phyloP scores from a whole-genome alignment of 2,329 filamentous ascomycete species.

The Berkeleyomyces rouxiae region DNA sequence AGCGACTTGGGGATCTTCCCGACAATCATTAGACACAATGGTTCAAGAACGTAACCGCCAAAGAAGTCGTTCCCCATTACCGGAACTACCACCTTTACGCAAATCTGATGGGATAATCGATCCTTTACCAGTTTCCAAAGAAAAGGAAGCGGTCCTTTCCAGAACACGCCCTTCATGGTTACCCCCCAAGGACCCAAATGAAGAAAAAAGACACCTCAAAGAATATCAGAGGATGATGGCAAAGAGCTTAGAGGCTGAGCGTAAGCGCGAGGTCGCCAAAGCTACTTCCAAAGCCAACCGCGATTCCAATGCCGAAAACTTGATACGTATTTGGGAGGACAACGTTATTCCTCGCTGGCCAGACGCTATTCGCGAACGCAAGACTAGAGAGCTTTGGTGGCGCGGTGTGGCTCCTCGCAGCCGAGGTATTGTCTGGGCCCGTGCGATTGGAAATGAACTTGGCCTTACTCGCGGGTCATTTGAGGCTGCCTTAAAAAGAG shows the following conservation, averaged over 20 bases:
- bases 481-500: conserved; percentile 51
- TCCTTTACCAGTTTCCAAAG: conserved; percentile 66
- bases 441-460: conserved; percentile 58
- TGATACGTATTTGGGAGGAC: conserved; percentile 55
- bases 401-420: conserved; percentile 55
- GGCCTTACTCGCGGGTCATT: conserved; percentile 51
- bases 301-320: conserved; percentile 36
- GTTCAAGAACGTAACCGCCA: conserved; percentile 17
- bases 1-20: conserved; percentile 14
- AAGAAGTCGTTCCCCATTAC: conserved; percentile 30
- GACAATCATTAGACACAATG: conserved; percentile 14
- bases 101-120: conserved; percentile 71
- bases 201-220: conserved; percentile 76
- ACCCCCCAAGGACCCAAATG: conserved; percentile 72
- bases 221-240: conserved; percentile 76
- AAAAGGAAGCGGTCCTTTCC: conserved; percentile 71
- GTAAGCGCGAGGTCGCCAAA: conserved; percentile 37
- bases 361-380: conserved; percentile 48
- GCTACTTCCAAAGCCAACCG: conserved; percentile 34
- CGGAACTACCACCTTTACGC: conserved; percentile 53
- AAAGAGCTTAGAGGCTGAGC: conserved; percentile 41
- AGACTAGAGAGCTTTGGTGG: conserved; percentile 69
- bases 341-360: conserved; percentile 64
- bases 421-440: conserved; percentile 52
- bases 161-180: conserved; percentile 71